phyloP scores from a whole-genome alignment of 495 filamentous ascomycete genomes.

The Aspergillus incahuasiensis region DNA sequence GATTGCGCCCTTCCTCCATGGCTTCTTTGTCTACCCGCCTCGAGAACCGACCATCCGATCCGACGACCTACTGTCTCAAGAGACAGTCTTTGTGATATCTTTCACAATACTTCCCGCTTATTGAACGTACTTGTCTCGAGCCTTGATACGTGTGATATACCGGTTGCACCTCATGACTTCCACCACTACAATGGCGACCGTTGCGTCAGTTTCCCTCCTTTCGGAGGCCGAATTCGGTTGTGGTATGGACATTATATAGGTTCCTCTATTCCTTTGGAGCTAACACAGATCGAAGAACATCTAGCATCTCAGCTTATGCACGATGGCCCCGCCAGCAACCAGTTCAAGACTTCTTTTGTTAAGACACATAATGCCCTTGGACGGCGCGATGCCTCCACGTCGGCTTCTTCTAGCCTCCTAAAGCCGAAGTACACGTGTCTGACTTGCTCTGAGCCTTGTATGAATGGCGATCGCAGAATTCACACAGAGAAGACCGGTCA shows the following conservation, averaged over 20 bases:
- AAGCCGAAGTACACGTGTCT: constrained; percentile 44
- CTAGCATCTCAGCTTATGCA: constrained; percentile 32
- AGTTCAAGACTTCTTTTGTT: constrained; percentile 37
- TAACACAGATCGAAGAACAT: constrained; percentile 34
- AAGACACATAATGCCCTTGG: constrained; percentile 32
- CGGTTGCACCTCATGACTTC: not conserved
- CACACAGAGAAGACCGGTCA: constrained; percentile 43
- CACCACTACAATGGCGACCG: constrained; percentile 28
- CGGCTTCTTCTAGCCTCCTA: constrained; percentile 22
- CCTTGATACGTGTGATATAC: not conserved
- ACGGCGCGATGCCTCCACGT: constrained; percentile 21
- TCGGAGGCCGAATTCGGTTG: constrained; percentile 45
- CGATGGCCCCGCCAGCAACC: constrained; percentile 27
- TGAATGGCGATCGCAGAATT: constrained; percentile 30
- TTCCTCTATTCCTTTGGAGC: not conserved
- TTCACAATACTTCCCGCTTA: not conserved
- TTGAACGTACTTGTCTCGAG: not conserved
- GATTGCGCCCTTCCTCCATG: constrained; percentile 18
- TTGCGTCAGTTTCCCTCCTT: constrained; percentile 31
- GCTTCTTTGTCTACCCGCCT: constrained; percentile 14
- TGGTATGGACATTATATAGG: constrained; percentile 29
- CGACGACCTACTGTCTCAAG: not conserved
- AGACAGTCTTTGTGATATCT: constrained; percentile 1
- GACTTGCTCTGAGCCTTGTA: constrained; percentile 33
- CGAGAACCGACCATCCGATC: constrained; percentile 13